Base-by-base conservation (phyloP, 768 basidiomycete species). In the Tulasnella calospora region DNA sequence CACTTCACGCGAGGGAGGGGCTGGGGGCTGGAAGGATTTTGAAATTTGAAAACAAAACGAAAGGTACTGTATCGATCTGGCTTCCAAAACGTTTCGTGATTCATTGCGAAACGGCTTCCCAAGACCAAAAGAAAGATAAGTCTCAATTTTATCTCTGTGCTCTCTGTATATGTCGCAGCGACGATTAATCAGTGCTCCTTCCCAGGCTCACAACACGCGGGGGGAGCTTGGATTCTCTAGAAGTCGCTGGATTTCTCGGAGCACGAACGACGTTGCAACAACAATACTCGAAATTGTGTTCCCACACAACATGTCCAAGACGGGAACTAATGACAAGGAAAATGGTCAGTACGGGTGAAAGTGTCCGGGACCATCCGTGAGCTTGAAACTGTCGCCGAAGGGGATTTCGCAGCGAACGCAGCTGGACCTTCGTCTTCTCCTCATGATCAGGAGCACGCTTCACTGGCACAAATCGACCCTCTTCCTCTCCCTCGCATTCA, bases 221-320 rank as follows among this genome's bases (percentile, higher is more conserved):
- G 38, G 38, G 38, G 38, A 10, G 38, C 38, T 40, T 40, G 10
- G 10, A 40, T 10, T 40, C 38, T 8, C 17, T 41, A 17, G 27
- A 4, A 86, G 90, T 36, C 80, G 93, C 93, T 89, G 86, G 30
- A 96, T 84, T 81, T 95, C 93, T 80, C 89, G 92, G 70, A 94
- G 85, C n/a, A 94, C 88, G 77, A 88, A 90, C 76, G 88, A 89
- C 3, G 92, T 86, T 2, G 91, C 87, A 0, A 96, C 89, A 2
- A 93, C 90, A 8, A 95, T 88, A 0, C 90, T 90, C 0, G 91
- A 91, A 74, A 96, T 91, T 0, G 93, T 90, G 76, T 89, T 90
- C 1, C 94, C 94, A 55, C 93, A 92, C 3, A 95, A 86, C 95
- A 95, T 96, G 9, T 94, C 94, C 10, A 94, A 87, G 74, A 94